Evolutionary conservation across 2,329 filamentous ascomycete genomes (phyloP).

Genomic region (Phyllosticta ampelicida): DNA sequence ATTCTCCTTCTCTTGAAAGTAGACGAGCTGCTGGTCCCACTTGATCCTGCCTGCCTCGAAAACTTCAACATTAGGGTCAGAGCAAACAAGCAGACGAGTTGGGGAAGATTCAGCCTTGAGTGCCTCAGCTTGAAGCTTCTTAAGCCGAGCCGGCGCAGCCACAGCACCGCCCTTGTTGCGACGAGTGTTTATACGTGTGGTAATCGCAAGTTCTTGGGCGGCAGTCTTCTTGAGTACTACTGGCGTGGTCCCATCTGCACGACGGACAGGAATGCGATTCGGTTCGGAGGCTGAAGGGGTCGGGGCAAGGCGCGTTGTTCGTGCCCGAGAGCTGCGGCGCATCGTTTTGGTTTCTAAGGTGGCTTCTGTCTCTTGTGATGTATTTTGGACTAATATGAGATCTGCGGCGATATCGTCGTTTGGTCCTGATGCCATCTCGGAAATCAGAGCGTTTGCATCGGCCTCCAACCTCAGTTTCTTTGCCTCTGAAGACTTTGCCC

Average conservation of each 20-base stretch:
- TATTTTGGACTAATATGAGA: not conserved
- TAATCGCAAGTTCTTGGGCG: conserved; percentile 36
- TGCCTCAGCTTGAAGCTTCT: conserved; percentile 29
- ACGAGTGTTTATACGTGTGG: conserved; percentile 38
- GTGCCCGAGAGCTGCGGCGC: conserved; percentile 24
- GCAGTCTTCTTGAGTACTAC: conserved; percentile 38
- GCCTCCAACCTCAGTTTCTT: not conserved
- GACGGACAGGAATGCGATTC: conserved; percentile 35
- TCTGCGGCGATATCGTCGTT: not conserved
- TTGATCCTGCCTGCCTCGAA: conserved; percentile 17
- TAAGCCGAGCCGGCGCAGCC: conserved; percentile 32
- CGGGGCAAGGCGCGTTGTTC: conserved; percentile 25
- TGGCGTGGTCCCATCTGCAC: conserved; percentile 30
- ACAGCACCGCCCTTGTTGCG: conserved; percentile 40
- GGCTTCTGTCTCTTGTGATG: conserved; percentile 11
- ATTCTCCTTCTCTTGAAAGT: conserved; percentile 30
- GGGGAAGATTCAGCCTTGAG: conserved; percentile 5
- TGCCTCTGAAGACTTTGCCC: not conserved
- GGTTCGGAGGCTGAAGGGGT: conserved; percentile 19
- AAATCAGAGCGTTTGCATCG: not conserved
- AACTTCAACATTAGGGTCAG: conserved; percentile 6
- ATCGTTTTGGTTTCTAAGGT: conserved; percentile 11
- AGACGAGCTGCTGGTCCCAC: conserved; percentile 38
- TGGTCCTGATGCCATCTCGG: not conserved
- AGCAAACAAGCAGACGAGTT: not conserved